phyloP scores from a whole-genome alignment of 768 basidiomycete species.

The Mycena albidolilacea region DNA sequence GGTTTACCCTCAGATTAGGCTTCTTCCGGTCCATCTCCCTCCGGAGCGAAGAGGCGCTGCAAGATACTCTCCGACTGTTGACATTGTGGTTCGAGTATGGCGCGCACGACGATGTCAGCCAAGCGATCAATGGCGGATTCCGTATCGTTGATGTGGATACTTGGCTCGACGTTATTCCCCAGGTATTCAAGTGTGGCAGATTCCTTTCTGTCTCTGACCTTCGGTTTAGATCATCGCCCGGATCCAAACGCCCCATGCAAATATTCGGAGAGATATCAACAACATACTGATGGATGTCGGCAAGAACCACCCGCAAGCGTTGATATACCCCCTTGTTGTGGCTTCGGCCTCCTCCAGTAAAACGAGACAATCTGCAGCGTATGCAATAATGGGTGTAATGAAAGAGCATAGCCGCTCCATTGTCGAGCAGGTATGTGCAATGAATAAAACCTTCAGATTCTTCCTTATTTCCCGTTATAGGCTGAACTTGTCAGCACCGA shows the following conservation, averaged over 20 bases:
- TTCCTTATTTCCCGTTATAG: constrained; percentile 51
- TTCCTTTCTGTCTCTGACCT: constrained; percentile 2
- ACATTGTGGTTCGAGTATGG: constrained; percentile 99
- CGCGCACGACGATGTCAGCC: constrained; percentile 88
- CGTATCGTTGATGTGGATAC: constrained; percentile 94
- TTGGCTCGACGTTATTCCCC: constrained; percentile 98
- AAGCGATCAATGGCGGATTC: constrained; percentile 91
- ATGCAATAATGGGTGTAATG: constrained; percentile 93
- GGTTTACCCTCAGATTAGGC: constrained; percentile 58
- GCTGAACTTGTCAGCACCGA: constrained; percentile 93
- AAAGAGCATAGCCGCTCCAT: constrained; percentile 89
- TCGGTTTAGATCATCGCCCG: constrained; percentile 91
- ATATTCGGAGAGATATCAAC: constrained; percentile 92
- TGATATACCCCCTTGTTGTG: constrained; percentile 96
- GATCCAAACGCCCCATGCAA: constrained; percentile 93
- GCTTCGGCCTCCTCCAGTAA: constrained; percentile 95
- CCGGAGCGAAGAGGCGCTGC: constrained; percentile 90
- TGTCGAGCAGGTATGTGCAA: constrained; percentile 80
- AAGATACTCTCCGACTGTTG: constrained; percentile 93
- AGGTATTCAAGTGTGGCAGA: constrained; percentile 66
- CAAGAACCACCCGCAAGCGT: constrained; percentile 96
- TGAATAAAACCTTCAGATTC: not conserved
- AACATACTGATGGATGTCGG: constrained; percentile 92
- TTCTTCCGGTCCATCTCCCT: constrained; percentile 97
- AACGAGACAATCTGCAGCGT: constrained; percentile 85